Evolutionary conservation across 2,329 filamentous ascomycete species (phyloP), one percentile per base, ranked within the genome.

Genomic region (Mariannaea sp.): DNA sequence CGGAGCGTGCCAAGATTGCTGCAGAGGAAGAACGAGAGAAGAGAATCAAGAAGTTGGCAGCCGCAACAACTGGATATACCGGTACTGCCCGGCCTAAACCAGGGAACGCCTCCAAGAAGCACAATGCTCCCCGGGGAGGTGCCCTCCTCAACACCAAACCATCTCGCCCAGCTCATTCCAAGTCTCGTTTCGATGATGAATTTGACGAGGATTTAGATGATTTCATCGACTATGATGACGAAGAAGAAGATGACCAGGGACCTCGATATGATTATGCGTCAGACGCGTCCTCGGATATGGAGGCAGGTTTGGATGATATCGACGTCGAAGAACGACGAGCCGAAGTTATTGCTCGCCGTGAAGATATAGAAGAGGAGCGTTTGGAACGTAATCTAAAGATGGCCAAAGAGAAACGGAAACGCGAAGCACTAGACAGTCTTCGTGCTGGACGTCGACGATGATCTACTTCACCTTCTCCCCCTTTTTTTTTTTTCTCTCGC

Each of bases 251-350:
- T 5, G 76, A 79, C 0, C 71, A 68, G 2, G 69, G 59, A 10
- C 74, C 71, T 26, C 71, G 73, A 5, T 79, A 81, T 56, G 78
- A 77, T 41, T 87, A 89, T 58, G 80, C 76, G 3, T 86, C 84
- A 1, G 87, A 88, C 49, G 83, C 69, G 5, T 88, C 86, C 5
- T 90, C 87, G 5, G 89, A 90, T 63, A 92, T 92, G 87, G 88
- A 92, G 69, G 89, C 87, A 2, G 88, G 87, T 27, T 69, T 87
- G 30, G 86, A 86, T 55, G 88, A 92, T 61, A 82, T 92, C 46
- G 87, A 91, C 56, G 75, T 80, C 29, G 89, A 93, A 69, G 89
- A 93, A 68, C 75, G 77, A 40, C 68, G 75, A 43, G 87, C 88
- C 2, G 80, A 86, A 55, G 71, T 75, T 24, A 77, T 80, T 49